Conservation (phyloP, 495 filamentous ascomycete species). For the Aspergillus mulundensis region DNA sequence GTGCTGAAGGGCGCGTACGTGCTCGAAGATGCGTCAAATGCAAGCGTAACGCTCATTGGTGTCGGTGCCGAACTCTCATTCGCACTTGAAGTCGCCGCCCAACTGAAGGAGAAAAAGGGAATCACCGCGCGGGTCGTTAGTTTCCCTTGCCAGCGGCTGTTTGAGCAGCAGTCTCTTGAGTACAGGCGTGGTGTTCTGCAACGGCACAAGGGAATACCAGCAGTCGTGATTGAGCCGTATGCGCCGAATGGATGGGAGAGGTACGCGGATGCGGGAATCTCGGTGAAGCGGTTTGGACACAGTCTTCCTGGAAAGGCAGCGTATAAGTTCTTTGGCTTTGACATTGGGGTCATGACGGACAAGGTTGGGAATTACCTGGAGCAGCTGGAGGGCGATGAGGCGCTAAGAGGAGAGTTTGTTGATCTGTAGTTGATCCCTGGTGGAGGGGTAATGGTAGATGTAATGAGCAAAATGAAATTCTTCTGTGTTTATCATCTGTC, state of each 20-base stretch:
- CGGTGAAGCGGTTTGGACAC: conserved; percentile 44
- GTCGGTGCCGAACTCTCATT: conserved; percentile 47
- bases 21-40: conserved; percentile 38
- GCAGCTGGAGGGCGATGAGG: conserved; percentile 28
- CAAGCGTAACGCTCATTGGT: conserved; percentile 46
- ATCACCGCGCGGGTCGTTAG: conserved; percentile 48
- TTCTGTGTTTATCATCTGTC: not conserved
- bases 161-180: conserved; percentile 46
- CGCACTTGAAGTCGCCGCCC: conserved; percentile 36
- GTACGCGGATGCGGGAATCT: conserved; percentile 52
- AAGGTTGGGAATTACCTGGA: conserved; percentile 45
- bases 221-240: conserved; percentile 54
- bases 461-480: not conserved
- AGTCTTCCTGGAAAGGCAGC: conserved; percentile 48
- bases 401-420: conserved; percentile 35
- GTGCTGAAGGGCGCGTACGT: conserved; percentile 46
- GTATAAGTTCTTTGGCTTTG: conserved; percentile 54
- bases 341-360: conserved; percentile 36
- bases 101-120: conserved; percentile 28
- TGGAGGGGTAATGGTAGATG: not conserved
- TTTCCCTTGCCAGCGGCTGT: conserved; percentile 53
- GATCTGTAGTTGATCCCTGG: conserved; percentile 23
- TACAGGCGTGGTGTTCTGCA: conserved; percentile 44
- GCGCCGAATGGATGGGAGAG: conserved; percentile 55
- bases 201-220: conserved; percentile 33